phyloP scores from a whole-genome alignment of 2,329 filamentous ascomycete genomes.

The Epichloe glyceriae region DNA sequence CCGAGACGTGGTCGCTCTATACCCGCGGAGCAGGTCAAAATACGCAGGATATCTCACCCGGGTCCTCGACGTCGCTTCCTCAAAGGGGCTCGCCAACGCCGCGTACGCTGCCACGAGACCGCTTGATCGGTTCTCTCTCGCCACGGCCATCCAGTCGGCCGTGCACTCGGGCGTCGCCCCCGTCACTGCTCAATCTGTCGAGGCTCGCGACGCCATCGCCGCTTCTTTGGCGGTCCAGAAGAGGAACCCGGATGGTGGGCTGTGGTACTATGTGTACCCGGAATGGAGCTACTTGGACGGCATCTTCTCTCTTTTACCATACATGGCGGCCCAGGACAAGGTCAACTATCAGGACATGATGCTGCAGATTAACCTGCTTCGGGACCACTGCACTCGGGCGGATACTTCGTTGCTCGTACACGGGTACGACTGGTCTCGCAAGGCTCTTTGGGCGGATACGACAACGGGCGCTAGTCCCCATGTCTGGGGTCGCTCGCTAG shows the following conservation, averaged over 20 bases:
- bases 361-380: constrained; percentile 10
- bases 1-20: constrained; percentile 7
- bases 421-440: constrained; percentile 37
- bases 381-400: constrained; percentile 5
- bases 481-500: constrained; percentile 40
- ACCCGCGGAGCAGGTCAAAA: constrained; percentile 5
- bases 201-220: constrained; percentile 9
- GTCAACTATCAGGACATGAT: constrained; percentile 11
- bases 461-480: constrained; percentile 35
- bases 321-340: constrained; percentile 12
- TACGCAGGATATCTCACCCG: constrained; percentile 7
- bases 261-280: constrained; percentile 31
- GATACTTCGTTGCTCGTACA: constrained; percentile 23
- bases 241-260: constrained; percentile 20
- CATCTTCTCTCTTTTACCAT: constrained; percentile 36
- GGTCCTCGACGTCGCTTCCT: constrained; percentile 9
- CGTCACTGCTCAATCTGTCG: constrained; percentile 1
- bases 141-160: constrained; percentile 8
- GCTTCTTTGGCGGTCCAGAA: constrained; percentile 11
- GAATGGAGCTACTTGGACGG: constrained; percentile 41
- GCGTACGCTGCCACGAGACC: constrained; percentile 8
- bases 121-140: constrained; percentile 14
- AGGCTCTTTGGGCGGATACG: constrained; percentile 37
- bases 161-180: background rate
- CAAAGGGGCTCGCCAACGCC: constrained; percentile 6